Percentiles rank a stretch among this genome's conserved stretches.
Evolutionary conservation across 345 rosid genomes (phyloP).

Genomic region (Heritiera fomes): DNA sequence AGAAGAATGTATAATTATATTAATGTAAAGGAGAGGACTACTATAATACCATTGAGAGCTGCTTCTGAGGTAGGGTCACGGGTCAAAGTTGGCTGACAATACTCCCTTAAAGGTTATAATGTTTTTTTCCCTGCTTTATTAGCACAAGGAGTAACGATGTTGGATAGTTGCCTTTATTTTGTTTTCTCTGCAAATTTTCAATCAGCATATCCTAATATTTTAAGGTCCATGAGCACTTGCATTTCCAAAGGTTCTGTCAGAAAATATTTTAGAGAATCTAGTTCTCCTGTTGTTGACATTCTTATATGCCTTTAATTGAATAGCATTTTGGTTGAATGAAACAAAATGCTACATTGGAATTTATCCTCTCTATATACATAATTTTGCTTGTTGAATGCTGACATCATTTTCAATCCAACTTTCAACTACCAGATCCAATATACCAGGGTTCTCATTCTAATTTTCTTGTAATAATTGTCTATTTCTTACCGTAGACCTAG

Average conservation of each 20-base stretch:
- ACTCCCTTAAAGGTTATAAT: constrained; percentile 2
- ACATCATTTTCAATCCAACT: neutral
- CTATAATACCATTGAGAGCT: neutral
- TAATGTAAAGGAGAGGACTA: neutral
- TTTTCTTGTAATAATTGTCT: constrained; percentile 10
- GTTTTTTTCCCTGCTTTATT: neutral
- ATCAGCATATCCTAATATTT: neutral
- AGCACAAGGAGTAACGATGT: neutral
- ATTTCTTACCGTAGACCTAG: neutral
- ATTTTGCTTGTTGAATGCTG: neutral
- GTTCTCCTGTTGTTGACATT: neutral
- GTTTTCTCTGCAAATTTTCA: neutral
- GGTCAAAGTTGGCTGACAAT: neutral
- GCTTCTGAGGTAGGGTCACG: neutral
- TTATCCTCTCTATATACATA: neutral
- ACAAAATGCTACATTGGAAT: constrained; percentile 1
- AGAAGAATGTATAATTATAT: neutral
- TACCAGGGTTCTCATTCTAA: neutral
- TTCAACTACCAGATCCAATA: neutral
- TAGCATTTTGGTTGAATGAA: neutral
- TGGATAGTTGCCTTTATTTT: neutral
- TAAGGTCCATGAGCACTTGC: neutral
- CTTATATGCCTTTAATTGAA: constrained; percentile 2
- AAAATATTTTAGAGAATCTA: neutral
- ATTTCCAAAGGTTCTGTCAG: neutral